A percentile compares a stretch with the other conserved stretches of the same genome.
These are phyloP conservation scores for Aspergillus clavatus DNA, from an alignment of 2,329 filamentous ascomycete genomes.

Conservation along the genomic window DNA sequence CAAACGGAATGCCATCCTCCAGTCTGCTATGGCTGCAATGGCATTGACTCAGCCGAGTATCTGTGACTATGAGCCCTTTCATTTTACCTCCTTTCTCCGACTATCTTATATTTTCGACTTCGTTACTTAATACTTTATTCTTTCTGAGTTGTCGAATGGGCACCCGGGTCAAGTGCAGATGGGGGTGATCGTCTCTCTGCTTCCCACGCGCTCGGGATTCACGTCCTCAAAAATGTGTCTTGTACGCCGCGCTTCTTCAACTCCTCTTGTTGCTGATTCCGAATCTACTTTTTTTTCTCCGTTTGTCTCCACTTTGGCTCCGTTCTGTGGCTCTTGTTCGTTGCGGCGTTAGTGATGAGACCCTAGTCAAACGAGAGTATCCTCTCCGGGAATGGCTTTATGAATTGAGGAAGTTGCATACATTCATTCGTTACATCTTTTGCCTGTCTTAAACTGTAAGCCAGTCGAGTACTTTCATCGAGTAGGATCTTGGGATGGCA, in stretches of 20 bases:
- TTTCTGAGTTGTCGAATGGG: slow-evolving; percentile 3
- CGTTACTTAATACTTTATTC: slow-evolving; percentile 23
- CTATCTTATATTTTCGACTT: slow-evolving; percentile 19
- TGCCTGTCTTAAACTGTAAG: no score
- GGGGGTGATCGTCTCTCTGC: slow-evolving; percentile 11
- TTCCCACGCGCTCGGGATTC: slow-evolving; percentile 4
- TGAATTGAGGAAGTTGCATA: slow-evolving; percentile 13
- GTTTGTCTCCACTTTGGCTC: slow-evolving; percentile 5
- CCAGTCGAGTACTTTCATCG: no score
- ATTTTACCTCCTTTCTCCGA: slow-evolving; percentile 17
- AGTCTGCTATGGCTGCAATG: no score
- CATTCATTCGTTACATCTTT: neutral
- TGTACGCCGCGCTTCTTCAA: slow-evolving; percentile 9
- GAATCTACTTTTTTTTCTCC: slow-evolving; percentile 5
- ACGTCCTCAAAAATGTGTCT: neutral
- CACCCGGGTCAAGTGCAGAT: no score
- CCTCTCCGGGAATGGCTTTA: slow-evolving; percentile 14
- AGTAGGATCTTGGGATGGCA: no score
- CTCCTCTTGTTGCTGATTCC: slow-evolving; percentile 10
- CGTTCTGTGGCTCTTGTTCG: slow-evolving; percentile 2
- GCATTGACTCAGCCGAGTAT: slow-evolving; percentile 1
- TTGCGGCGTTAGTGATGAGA: slow-evolving; percentile 14
- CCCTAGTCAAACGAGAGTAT: slow-evolving; percentile 7
- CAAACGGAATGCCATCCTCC: neutral
- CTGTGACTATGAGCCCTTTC: slow-evolving; percentile 9